These are phyloP conservation scores for Lophiostoma macrostomum DNA, from an alignment of 495 filamentous ascomycete genomes.

Conservation along the genomic window DNA sequence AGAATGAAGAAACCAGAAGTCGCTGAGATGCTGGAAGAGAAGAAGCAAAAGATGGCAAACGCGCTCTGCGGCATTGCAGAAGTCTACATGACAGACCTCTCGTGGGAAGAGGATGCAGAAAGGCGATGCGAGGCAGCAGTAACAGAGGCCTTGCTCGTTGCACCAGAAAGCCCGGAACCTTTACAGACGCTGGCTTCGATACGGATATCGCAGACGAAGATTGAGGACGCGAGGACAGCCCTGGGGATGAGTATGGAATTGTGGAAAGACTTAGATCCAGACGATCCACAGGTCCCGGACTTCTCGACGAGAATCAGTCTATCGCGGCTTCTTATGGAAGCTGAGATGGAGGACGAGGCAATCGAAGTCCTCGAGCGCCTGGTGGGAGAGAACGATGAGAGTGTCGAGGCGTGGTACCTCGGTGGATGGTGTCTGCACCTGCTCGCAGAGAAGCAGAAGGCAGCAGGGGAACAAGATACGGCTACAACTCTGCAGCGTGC, in stretches of 20 bases:
- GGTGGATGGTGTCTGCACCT: conserved; percentile 89
- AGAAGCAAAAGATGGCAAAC: conserved; percentile 73
- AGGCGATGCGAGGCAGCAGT: conserved; percentile 76
- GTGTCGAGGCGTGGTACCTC: conserved; percentile 95
- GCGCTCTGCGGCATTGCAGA: conserved; percentile 88
- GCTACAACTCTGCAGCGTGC: conserved; percentile 50
- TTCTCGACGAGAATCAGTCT: conserved; percentile 82
- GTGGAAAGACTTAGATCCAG: conserved; percentile 73
- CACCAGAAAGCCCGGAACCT: conserved; percentile 71
- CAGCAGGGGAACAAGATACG: conserved; percentile 40
- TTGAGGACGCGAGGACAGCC: conserved; percentile 74
- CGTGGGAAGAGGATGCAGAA: conserved; percentile 88
- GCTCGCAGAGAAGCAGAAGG: conserved; percentile 64
- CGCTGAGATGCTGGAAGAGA: conserved; percentile 57
- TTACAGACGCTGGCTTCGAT: conserved; percentile 92
- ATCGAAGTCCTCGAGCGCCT: conserved; percentile 80
- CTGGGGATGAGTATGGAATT: conserved; percentile 69
- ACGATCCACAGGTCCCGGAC: conserved; percentile 63
- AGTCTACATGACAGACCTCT: conserved; percentile 97
- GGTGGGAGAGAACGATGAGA: conserved; percentile 81
- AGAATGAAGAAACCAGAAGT: conserved; percentile 36
- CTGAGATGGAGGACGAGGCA: conserved; percentile 77
- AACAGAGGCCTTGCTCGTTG: conserved; percentile 77
- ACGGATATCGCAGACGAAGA: conserved; percentile 77
- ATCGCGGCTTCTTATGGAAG: conserved; percentile 83